These are phyloP conservation scores for Exophiala bonariae DNA, from an alignment of 2,329 filamentous ascomycete species.

Conservation along the genomic window DNA sequence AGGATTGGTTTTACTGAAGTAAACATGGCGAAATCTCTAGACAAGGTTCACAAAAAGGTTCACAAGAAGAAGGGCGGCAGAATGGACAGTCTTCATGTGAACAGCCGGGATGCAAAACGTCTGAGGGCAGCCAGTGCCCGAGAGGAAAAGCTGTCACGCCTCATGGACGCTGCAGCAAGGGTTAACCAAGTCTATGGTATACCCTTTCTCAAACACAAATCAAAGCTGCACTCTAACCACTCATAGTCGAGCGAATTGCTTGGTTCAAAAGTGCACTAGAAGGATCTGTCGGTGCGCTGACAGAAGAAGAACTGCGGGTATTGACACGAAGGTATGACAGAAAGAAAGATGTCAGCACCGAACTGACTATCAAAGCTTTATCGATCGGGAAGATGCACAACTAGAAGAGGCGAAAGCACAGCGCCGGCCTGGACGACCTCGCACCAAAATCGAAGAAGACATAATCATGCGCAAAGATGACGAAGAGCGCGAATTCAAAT, in stretches of 20 bases:
- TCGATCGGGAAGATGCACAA: constrained; percentile 37
- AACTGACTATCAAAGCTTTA: constrained; percentile 34
- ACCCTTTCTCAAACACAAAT: too few relatives aligned
- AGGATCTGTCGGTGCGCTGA: constrained; percentile 33
- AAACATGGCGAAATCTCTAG: constrained; percentile 72
- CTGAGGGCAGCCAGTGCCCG: constrained; percentile 76
- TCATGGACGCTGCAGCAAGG: constrained; percentile 69
- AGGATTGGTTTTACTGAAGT: neutral
- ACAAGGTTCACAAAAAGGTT: constrained; percentile 83
- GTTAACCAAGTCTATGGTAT: constrained; percentile 72
- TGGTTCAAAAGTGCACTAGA: constrained; percentile 70
- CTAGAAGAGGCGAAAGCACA: constrained; percentile 54
- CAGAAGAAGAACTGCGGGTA: constrained; percentile 40
- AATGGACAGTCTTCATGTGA: constrained; percentile 76
- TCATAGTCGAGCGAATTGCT: constrained; percentile 62
- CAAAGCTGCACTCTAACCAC: constrained; percentile 6
- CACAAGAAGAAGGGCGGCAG: constrained; percentile 81
- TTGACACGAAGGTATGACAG: constrained; percentile 60
- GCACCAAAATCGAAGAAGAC: constrained; percentile 73
- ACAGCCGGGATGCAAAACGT: constrained; percentile 81
- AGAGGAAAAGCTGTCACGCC: constrained; percentile 77
- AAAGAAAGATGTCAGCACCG: neutral
- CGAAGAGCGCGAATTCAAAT: constrained; percentile 77
- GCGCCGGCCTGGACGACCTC: constrained; percentile 79
- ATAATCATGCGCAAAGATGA: constrained; percentile 69